A percentile compares a stretch with the other conserved stretches of the same genome.
Evolutionary conservation across 2,329 filamentous ascomycete genomes (phyloP).

Genomic region (Bretziella fagacearum): DNA sequence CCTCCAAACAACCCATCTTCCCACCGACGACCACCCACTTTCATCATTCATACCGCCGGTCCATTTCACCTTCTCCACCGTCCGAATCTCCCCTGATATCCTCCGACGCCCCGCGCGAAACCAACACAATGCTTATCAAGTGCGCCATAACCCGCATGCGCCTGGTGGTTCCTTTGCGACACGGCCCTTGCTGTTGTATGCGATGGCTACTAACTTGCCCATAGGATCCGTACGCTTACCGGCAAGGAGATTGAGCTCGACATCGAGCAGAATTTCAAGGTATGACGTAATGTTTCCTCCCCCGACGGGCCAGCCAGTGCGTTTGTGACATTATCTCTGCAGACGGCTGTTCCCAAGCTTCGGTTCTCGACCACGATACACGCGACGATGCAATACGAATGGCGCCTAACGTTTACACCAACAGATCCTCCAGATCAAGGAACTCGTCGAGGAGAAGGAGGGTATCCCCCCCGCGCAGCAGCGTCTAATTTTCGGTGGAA

Average conservation of each 20-base stretch:
- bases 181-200: neutral
- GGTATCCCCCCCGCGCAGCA: conserved; percentile 96
- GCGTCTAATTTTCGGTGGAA: conserved; percentile 86
- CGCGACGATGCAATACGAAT: neutral
- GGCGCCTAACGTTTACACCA: neutral
- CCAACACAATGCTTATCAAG: conserved; percentile 33
- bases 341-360: neutral
- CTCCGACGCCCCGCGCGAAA: neutral
- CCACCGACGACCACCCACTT: neutral
- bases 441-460: conserved; percentile 97
- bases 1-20: neutral
- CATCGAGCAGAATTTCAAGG: conserved; percentile 88
- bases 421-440: conserved; percentile 90
- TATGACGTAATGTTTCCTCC: too few species aligned
- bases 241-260: conserved; percentile 98
- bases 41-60: neutral
- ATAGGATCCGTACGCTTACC: conserved; percentile 87
- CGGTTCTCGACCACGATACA: neutral
- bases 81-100: neutral
- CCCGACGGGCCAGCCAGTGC: too few species aligned
- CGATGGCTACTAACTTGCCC: neutral
- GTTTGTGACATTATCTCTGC: too few species aligned
- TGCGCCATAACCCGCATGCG: too few species aligned
- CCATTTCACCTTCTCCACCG: too few species aligned
- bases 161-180: neutral